Percentiles rank a stretch among this genome's conserved stretches.
Conservation (phyloP, 1,284 basidiomycete species). For the Sparassis latifolia region DNA sequence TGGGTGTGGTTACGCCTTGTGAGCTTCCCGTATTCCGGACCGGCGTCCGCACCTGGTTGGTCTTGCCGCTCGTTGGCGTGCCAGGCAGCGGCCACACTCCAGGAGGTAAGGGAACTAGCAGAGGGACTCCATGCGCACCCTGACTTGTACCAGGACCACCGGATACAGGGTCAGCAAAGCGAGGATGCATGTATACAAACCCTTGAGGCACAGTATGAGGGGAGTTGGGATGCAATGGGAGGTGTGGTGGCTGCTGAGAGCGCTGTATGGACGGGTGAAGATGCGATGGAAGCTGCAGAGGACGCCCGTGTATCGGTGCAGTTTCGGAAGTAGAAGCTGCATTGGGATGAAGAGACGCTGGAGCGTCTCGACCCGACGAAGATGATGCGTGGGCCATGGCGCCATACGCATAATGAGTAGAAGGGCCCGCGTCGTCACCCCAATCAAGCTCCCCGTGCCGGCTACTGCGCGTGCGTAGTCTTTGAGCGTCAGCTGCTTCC, state of each 20-base stretch:
- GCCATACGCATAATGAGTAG: background rate
- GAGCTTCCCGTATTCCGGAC: constrained; percentile 4
- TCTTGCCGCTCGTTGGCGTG: constrained; percentile 2
- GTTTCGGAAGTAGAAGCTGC: background rate
- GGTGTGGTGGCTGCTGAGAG: background rate
- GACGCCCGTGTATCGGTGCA: background rate
- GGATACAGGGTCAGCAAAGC: background rate
- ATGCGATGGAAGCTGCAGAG: constrained; percentile 6
- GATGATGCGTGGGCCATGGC: too few species aligned
- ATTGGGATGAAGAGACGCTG: background rate
- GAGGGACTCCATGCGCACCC: background rate
- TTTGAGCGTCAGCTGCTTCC: background rate
- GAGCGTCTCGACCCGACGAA: too few species aligned
- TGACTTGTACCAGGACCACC: background rate
- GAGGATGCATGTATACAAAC: constrained; percentile 10
- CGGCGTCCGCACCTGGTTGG: constrained; percentile 5
- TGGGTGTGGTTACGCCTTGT: constrained; percentile 27
- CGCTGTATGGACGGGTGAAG: constrained; percentile 11
- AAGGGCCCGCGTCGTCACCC: background rate
- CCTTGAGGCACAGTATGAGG: constrained; percentile 9
- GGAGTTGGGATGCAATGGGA: constrained; percentile 1
- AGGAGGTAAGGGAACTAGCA: constrained; percentile 11
- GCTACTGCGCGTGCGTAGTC: too few species aligned
- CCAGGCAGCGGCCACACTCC: constrained; percentile 11
- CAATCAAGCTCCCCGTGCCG: too few species aligned